phyloP scores from a whole-genome alignment of 352 stramenopile genomes.

The Peronospora tabacina region DNA sequence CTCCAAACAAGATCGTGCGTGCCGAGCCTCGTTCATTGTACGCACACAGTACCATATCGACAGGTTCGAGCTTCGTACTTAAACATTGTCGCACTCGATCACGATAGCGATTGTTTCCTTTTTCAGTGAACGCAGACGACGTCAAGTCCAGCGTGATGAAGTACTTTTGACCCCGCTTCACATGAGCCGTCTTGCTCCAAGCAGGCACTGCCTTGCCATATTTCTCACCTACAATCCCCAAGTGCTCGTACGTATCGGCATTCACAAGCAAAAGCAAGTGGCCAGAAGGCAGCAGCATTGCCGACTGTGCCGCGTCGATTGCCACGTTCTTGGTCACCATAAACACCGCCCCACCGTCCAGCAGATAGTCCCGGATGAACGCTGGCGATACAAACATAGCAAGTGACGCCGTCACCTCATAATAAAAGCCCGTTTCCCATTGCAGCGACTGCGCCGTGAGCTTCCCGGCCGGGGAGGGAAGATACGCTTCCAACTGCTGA shows the following conservation, averaged over 20 bases:
- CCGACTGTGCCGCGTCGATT: slow-evolving; percentile 44
- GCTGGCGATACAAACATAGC: slow-evolving; percentile 44
- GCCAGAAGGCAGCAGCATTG: slow-evolving; percentile 53
- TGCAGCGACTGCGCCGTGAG: slow-evolving; percentile 42
- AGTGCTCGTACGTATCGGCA: slow-evolving; percentile 52
- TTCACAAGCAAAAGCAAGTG: slow-evolving; percentile 69
- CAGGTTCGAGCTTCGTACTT: slow-evolving; percentile 37
- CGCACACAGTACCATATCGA: slow-evolving; percentile 71
- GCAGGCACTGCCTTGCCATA: slow-evolving; percentile 36
- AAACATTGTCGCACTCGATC: slow-evolving; percentile 45
- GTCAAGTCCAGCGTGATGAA: slow-evolving; percentile 57
- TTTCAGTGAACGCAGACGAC: slow-evolving; percentile 27
- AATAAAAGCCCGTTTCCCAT: slow-evolving; percentile 81
- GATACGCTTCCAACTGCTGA: slow-evolving; percentile 67
- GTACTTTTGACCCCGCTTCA: slow-evolving; percentile 41
- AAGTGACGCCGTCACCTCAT: slow-evolving; percentile 51
- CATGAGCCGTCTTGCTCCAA: slow-evolving; percentile 16
- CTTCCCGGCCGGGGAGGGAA: slow-evolving; percentile 32
- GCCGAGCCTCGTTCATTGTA: slow-evolving; percentile 53
- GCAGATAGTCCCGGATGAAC: slow-evolving; percentile 60
- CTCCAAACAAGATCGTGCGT: slow-evolving; percentile 63
- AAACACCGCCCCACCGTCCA: slow-evolving; percentile 37
- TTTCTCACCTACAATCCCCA: slow-evolving; percentile 62
- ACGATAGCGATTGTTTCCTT: slow-evolving; percentile 13
- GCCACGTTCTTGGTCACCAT: slow-evolving; percentile 77